A percentile compares a stretch with the other conserved stretches of the same genome.
These are phyloP conservation scores for Plasmodium chabaudi DNA, from an alignment of 169 alveolate species.

Conservation along the genomic window DNA sequence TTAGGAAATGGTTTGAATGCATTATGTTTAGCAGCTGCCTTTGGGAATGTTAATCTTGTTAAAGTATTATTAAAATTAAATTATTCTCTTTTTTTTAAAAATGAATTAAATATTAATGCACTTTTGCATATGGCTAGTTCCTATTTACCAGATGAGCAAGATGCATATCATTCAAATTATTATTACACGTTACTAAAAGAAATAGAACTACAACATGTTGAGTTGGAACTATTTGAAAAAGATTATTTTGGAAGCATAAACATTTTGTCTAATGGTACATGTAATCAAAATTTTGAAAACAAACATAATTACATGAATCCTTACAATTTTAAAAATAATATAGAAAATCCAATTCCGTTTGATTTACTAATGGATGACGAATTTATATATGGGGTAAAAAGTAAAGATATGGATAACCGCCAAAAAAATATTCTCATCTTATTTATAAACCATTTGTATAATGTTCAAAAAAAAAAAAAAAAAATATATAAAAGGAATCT, in stretches of 20 bases:
- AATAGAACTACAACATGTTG: constrained; percentile 20
- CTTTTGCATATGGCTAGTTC: constrained; percentile 72
- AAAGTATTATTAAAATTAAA: constrained; percentile 68
- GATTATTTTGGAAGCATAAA: background rate
- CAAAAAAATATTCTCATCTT: constrained; percentile 45
- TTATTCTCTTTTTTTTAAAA: constrained; percentile 30
- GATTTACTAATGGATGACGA: constrained; percentile 40
- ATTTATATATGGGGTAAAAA: constrained; percentile 44
- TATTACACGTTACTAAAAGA: constrained; percentile 42
- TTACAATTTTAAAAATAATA: background rate
- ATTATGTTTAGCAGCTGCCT: constrained; percentile 79
- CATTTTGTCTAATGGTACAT: background rate
- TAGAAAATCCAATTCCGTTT: constrained; percentile 33
- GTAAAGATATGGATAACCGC: constrained; percentile 14
- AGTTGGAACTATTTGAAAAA: constrained; percentile 8
- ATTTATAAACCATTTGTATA: constrained; percentile 22
- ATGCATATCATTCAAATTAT: constrained; percentile 20
- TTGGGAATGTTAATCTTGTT: constrained; percentile 78
- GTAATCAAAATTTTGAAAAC: background rate
- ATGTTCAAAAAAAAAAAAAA: constrained; percentile 9
- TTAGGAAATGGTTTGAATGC: constrained; percentile 82
- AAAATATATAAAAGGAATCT: constrained; percentile 9
- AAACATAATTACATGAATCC: background rate
- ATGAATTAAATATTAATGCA: constrained; percentile 58
- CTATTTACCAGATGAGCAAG: constrained; percentile 33